Evolutionary conservation across 208 protist genomes (phyloP), one percentile per base, ranked within the genome.

Genomic region (Leptomonas pyrrhocoris): DNA sequence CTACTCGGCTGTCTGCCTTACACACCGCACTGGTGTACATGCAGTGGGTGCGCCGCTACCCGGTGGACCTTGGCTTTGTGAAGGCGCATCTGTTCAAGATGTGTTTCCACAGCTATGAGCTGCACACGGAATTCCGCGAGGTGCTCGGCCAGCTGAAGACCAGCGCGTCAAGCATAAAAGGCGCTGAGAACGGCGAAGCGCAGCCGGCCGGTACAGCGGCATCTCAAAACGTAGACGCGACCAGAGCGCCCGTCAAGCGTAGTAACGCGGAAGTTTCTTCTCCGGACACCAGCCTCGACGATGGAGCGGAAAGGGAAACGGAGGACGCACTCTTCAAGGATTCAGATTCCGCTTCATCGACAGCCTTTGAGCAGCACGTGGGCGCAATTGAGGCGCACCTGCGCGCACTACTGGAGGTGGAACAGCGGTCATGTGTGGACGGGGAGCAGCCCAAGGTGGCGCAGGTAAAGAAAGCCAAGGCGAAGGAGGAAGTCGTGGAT

Each of bases 41-140:
- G 49, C 9, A 62, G 13, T 89, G 81, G 43, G 62, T 87, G 54
- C 77, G 73, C 15, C 58, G 50, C 43, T 92, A 71, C 77, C 83
- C 81, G 0, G 82, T 90, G 16, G 81, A 92, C 56, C 58, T 90
- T 0, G 83, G 78, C 42, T 90, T 93, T n/a, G 83, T 89, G 8
- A 96, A 96, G 82, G 80, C 85, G 28, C 92, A 96, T 65, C 69
- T 96, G 13, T 96, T 94, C 69, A 96, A 96, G 65, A 93, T 96
- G 74, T 80, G 88, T 46, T 87, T 89, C 56, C 92, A 96, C 79
- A 91, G 79, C 68, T 93, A 91, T 54, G 86, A 89, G 62, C 65
- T 88, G 61, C 85, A 90, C 71, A 54, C 66, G 16, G 56, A 21
- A 7, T 80, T 84, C 34, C 84, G 87, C 19, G 80, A 89, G 3